phyloP scores from a whole-genome alignment of 768 basidiomycete genomes.

The Dacryopinax spathularia region DNA sequence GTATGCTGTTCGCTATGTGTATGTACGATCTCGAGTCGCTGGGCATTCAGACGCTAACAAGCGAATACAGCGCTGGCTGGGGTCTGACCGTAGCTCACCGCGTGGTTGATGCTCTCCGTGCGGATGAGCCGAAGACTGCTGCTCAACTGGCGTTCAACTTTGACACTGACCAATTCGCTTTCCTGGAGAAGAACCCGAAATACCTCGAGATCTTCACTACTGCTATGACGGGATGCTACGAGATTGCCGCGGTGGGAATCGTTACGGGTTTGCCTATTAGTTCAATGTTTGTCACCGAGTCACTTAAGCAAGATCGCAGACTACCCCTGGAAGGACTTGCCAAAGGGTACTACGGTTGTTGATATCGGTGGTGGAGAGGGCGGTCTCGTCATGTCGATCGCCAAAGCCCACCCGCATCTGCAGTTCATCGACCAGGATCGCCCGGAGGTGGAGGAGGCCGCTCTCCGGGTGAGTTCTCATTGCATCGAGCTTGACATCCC shows the following conservation, averaged over 20 bases:
- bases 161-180: not conserved
- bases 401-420: conserved; percentile 25
- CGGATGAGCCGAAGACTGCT: not conserved
- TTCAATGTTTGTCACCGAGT: not conserved
- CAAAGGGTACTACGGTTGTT: conserved; percentile 38
- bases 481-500: not conserved
- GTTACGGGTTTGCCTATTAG: not conserved
- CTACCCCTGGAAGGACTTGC: conserved; percentile 44
- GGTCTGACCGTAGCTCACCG: not conserved
- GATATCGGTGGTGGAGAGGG: conserved; percentile 64
- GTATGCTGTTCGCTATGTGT: not conserved
- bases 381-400: conserved; percentile 33
- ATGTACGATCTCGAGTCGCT: not conserved
- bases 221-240: not conserved
- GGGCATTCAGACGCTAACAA: not conserved
- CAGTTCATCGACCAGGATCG: conserved; percentile 52
- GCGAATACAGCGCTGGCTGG: not conserved
- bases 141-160: not conserved
- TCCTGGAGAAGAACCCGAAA: not conserved
- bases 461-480: conserved; percentile 21
- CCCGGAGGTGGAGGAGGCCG: conserved; percentile 39
- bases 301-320: too few species aligned
- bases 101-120: not conserved
- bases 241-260: not conserved
- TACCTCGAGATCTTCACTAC: not conserved